A percentile compares a stretch with the other conserved stretches of the same genome.
Evolutionary conservation across 441 rosid species (phyloP).

Genomic region (Erysimum cheiri): DNA sequence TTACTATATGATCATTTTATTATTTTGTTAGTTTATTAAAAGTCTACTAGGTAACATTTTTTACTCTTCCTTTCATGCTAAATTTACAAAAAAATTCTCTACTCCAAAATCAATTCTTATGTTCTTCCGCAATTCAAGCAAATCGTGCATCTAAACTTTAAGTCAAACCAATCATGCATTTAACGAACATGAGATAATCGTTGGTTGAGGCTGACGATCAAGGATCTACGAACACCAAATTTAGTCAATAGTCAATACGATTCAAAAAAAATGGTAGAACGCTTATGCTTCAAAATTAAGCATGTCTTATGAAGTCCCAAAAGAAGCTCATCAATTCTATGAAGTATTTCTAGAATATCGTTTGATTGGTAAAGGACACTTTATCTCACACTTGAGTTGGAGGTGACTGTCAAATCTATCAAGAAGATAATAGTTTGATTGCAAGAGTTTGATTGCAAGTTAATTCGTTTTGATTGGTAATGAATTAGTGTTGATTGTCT

Average conservation of each 20-base stretch:
- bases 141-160: neutral
- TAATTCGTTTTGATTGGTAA: neutral
- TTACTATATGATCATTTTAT: neutral
- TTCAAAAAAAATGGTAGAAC: neutral
- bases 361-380: neutral
- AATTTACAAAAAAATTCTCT: neutral
- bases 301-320: neutral
- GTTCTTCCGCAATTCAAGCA: slow-evolving; percentile 12
- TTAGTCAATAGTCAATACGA: neutral
- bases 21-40: neutral
- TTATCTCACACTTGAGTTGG: neutral
- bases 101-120: neutral
- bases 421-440: slow-evolving; percentile 7
- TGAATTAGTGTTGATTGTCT: neutral
- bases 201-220: slow-evolving; percentile 6
- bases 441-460: slow-evolving; percentile 6
- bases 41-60: too few relatives aligned
- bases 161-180: slow-evolving; percentile 18
- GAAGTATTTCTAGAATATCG: neutral
- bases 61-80: neutral
- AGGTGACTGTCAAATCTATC: slow-evolving; percentile 9
- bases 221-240: neutral
- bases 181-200: neutral
- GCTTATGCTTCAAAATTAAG: neutral
- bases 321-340: neutral